Evolutionary conservation across 192 early-diverging fungal genomes (phyloP), one percentile per base, ranked within the genome.

Genomic region (Umbelopsis ramanniana): DNA sequence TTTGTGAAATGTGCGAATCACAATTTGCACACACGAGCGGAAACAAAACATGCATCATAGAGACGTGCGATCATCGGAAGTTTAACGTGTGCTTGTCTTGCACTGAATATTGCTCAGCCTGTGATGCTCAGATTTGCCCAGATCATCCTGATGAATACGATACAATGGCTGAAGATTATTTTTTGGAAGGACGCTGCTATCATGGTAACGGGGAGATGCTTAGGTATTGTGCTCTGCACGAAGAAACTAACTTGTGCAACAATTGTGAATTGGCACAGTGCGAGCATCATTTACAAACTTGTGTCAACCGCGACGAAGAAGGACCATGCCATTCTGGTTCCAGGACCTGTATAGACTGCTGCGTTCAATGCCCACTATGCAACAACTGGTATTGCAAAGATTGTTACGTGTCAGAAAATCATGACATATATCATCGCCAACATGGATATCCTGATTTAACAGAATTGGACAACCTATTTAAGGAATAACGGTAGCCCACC

Each of bases 101-200:
- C 57, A 19, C 57, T 12, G 57, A 63, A 19, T 63, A 63, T n/a
- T 63, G 57, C 29, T 63, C 57, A 26, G 14, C 35, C 26, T 63
- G 57, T n/a, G 57, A 63, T 33, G 19, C 15, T 6, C 57, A 38
- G 17, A 14, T 63, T 11, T 63, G 57, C 26, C 26, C 33, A 17
- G 33, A 63, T 29, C 33, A 35, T 11, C 29, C 15, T 35, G 55
- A 60, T 29, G 24, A 35, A 1, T 21, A 60, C 14, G 26, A 60
- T 35, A 15, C 29, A 10, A 17, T 50, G 17, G 15, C 47, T 9
- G 47, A 48, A n/a, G 48, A n/a, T 10, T 17, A 17, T 3, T 63
- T 29, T 33, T n/a, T 63, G 3, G 57, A 63, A 8, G 57, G 57
- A 0, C 23, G 57, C 15, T 63, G 57, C 57, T 63, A 63, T 12